phyloP scores from a whole-genome alignment of 495 filamentous ascomycete species.

The Corynascus novoguineensis region DNA sequence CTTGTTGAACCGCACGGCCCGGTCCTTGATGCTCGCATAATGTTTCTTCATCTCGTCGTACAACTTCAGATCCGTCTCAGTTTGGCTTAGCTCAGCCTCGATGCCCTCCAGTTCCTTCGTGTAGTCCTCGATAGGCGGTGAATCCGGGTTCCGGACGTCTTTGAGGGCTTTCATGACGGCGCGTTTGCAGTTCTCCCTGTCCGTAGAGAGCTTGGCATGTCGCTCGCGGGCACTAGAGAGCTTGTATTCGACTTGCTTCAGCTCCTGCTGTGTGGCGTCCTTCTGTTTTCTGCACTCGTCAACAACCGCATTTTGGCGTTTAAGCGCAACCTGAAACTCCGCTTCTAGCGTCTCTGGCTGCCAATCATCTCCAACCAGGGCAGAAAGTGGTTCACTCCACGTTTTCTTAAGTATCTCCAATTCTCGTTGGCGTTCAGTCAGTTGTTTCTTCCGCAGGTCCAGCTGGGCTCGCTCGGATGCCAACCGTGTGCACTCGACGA shows the following conservation, averaged over 20 bases:
- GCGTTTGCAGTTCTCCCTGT: constrained; percentile 54
- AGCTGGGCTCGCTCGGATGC: constrained; percentile 74
- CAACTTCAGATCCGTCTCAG: constrained; percentile 59
- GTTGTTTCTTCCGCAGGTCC: constrained; percentile 69
- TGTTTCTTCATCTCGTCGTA: constrained; percentile 58
- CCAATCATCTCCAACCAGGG: constrained; percentile 61
- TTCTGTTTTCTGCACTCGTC: constrained; percentile 60
- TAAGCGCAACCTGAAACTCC: constrained; percentile 61
- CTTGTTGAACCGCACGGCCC: constrained; percentile 53
- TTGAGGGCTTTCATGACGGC: constrained; percentile 40
- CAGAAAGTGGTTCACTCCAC: constrained; percentile 62
- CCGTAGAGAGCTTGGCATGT: constrained; percentile 57
- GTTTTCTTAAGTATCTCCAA: constrained; percentile 71
- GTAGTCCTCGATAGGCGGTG: constrained; percentile 38
- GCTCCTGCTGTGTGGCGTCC: constrained; percentile 62
- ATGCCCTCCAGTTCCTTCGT: constrained; percentile 35
- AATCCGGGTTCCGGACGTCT: constrained; percentile 26
- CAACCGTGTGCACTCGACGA: constrained; percentile 71
- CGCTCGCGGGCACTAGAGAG: constrained; percentile 58
- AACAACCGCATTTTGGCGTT: constrained; percentile 47
- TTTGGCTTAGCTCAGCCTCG: constrained; percentile 55
- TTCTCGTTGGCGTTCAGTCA: constrained; percentile 62
- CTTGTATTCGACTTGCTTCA: constrained; percentile 73
- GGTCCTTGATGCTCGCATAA: constrained; percentile 55
- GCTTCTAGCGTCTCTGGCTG: constrained; percentile 61